A percentile compares a stretch with the other conserved stretches of the same genome.
Conservation (phyloP, 1,284 basidiomycete species). For the Cystobasidium slooffiae region DNA sequence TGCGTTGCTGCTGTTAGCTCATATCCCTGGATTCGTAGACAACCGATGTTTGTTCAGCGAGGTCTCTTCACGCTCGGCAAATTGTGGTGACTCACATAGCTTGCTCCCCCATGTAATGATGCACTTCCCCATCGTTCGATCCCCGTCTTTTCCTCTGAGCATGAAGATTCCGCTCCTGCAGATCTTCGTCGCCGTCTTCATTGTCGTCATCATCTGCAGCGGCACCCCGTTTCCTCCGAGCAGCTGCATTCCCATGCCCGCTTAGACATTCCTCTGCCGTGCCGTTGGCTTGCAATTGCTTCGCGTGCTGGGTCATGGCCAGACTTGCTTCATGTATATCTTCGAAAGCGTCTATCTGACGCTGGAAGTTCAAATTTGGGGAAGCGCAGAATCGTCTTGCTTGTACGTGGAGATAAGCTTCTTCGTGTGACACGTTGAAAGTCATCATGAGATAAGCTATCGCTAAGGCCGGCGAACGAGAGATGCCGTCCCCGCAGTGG, state of each 20-base stretch:
- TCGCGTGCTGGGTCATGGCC: slow-evolving; percentile 20
- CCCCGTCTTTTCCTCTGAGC: slow-evolving; percentile 33
- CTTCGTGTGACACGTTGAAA: slow-evolving; percentile 48
- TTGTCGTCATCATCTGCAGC: slow-evolving; percentile 14
- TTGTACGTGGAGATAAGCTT: slow-evolving; percentile 53
- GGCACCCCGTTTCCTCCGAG: slow-evolving; percentile 5
- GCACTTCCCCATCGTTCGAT: slow-evolving; percentile 24
- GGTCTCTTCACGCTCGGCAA: not conserved
- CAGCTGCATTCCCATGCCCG: not conserved
- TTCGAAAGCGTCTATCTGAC: slow-evolving; percentile 50
- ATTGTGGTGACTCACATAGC: not conserved
- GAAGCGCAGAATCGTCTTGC: slow-evolving; percentile 53
- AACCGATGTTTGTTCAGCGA: not conserved
- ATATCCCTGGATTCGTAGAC: slow-evolving; percentile 1
- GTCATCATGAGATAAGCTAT: slow-evolving; percentile 54
- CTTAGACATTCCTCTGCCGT: not conserved
- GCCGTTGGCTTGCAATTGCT: not conserved
- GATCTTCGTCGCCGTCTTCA: slow-evolving; percentile 26
- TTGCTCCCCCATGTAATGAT: slow-evolving; percentile 21
- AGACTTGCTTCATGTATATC: slow-evolving; percentile 40
- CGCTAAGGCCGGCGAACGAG: slow-evolving; percentile 54
- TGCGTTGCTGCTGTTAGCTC: slow-evolving; percentile 6
- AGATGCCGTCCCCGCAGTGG: slow-evolving; percentile 54
- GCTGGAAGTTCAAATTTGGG: slow-evolving; percentile 52
- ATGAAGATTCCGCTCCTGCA: slow-evolving; percentile 32